Percentiles rank a stretch among this genome's conserved stretches.
Evolutionary conservation across 139 green algal species (phyloP).

Genomic region (Diplosphaera chodatii): DNA sequence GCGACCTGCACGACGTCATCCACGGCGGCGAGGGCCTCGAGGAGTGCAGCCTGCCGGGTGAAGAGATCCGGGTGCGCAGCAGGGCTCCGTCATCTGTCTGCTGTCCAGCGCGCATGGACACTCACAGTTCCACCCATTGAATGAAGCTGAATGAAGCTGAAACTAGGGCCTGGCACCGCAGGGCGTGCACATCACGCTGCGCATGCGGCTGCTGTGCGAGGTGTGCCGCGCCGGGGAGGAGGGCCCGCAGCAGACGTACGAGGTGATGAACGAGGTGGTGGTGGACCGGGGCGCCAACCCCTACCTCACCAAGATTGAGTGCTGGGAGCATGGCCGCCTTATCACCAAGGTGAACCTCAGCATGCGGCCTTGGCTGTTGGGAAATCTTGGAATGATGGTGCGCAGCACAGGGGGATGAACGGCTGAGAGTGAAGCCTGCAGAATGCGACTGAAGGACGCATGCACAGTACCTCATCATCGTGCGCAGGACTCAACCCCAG

Average conservation of each 20-base stretch:
- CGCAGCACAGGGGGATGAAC: too few species aligned
- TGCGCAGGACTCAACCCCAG: too few species aligned
- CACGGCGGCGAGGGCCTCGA: constrained; percentile 59
- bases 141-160: constrained; percentile 4
- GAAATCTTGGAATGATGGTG: too few species aligned
- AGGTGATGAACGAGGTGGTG: constrained; percentile 96
- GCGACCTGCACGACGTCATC: constrained; percentile 76
- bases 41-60: constrained; percentile 35
- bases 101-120: too few species aligned
- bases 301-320: constrained; percentile 94
- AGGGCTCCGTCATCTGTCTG: too few species aligned
- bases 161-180: background rate
- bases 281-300: constrained; percentile 79
- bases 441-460: too few species aligned
- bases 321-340: constrained; percentile 69
- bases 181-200: constrained; percentile 91
- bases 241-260: constrained; percentile 8
- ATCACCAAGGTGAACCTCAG: constrained; percentile 87
- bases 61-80: constrained; percentile 9
- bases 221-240: constrained; percentile 41
- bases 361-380: too few species aligned
- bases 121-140: too few species aligned
- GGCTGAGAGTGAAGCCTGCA: too few species aligned
- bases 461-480: too few species aligned
- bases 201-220: constrained; percentile 90